Conservation (phyloP, 2,329 filamentous ascomycete genomes). For the Penicillium sp. region DNA sequence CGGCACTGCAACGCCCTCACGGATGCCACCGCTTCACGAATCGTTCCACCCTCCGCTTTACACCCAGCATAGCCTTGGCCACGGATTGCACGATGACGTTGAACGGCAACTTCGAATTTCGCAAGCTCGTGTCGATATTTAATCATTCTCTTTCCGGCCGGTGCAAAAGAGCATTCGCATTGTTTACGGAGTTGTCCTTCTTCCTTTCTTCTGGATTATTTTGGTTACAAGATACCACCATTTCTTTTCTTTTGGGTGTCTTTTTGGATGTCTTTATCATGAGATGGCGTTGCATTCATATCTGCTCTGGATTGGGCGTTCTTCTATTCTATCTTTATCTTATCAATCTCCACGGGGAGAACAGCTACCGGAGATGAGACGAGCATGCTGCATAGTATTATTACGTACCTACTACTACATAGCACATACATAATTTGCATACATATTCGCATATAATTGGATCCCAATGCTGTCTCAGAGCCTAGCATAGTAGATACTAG, state of each 20-base stretch:
- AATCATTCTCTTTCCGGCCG: conserved; percentile 8
- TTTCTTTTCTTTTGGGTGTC: background rate
- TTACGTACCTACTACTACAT: too few species aligned
- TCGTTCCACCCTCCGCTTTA: conserved; percentile 2
- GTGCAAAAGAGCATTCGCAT: background rate
- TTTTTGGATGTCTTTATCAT: background rate
- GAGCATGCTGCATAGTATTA: too few species aligned
- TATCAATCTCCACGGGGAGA: background rate
- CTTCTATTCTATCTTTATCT: background rate
- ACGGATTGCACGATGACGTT: conserved; percentile 27
- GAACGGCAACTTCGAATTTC: conserved; percentile 38
- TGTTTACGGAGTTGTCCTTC: background rate
- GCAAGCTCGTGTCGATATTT: conserved; percentile 36
- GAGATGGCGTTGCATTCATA: background rate
- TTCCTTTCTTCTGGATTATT: background rate
- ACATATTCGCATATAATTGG: too few species aligned
- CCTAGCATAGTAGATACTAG: too few species aligned
- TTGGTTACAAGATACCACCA: background rate
- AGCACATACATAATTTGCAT: too few species aligned
- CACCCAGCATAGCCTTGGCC: conserved; percentile 19
- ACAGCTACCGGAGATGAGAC: too few species aligned
- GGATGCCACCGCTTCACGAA: background rate
- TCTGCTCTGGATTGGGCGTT: background rate
- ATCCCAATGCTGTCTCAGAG: too few species aligned
- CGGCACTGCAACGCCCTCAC: conserved; percentile 22